Evolutionary conservation across 2,329 filamentous ascomycete genomes (phyloP).

Genomic region (Hypoxylon sp.): DNA sequence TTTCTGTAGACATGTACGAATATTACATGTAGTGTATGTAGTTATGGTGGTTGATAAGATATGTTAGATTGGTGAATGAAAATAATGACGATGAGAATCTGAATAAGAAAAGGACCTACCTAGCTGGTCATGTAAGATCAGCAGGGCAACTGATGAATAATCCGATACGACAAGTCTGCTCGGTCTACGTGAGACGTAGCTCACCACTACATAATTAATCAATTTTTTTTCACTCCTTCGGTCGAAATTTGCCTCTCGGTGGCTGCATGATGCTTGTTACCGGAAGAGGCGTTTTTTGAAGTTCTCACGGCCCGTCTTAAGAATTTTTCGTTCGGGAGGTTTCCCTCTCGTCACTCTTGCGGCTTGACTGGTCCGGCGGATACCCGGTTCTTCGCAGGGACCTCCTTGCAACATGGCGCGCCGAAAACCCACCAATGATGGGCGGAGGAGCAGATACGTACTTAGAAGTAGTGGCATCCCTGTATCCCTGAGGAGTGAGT

Average conservation of each 20-base stretch:
- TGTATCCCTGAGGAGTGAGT: conserved; percentile 15
- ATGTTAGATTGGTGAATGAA: conserved; percentile 34
- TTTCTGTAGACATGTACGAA: conserved; percentile 15
- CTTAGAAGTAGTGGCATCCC: neutral
- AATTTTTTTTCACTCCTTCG: conserved; percentile 6
- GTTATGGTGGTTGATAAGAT: conserved; percentile 28
- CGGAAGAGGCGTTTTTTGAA: conserved; percentile 41
- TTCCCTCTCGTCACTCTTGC: conserved; percentile 39
- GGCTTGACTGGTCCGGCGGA: conserved; percentile 45
- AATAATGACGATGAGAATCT: conserved; percentile 44
- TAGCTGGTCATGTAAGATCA: conserved; percentile 39
- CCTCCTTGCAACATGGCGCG: conserved; percentile 36
- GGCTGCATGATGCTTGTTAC: conserved; percentile 32
- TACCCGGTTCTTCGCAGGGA: conserved; percentile 41
- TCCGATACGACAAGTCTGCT: conserved; percentile 20
- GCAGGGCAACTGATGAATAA: conserved; percentile 34
- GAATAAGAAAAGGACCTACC: conserved; percentile 39
- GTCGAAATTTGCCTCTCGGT: conserved; percentile 29
- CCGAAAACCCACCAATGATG: conserved; percentile 33
- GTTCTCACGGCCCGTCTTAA: conserved; percentile 41
- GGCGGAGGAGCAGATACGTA: conserved; percentile 24
- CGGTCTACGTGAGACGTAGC: conserved; percentile 22
- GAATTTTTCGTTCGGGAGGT: conserved; percentile 33
- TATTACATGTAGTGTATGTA: neutral
- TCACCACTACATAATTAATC: conserved; percentile 21